Evolutionary conservation across 768 basidiomycete species (phyloP).

Genomic region (Gymnopilus junonius): DNA sequence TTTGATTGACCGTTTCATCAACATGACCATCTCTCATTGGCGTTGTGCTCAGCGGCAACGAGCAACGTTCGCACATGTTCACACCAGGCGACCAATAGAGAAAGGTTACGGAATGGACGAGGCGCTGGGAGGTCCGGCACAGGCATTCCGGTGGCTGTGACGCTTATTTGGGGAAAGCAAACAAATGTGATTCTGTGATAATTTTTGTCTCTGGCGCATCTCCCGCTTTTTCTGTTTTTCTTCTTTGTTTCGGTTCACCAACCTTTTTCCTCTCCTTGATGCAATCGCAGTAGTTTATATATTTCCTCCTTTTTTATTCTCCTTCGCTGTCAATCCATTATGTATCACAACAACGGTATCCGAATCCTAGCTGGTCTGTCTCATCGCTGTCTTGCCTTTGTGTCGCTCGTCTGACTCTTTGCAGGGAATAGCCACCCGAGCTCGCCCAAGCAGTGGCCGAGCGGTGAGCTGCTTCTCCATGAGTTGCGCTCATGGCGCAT

Average conservation of each 20-base stretch:
- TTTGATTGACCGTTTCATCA: constrained; percentile 3
- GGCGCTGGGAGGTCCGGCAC: neutral
- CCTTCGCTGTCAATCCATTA: constrained; percentile 29
- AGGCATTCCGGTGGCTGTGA: constrained; percentile 46
- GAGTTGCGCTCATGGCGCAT: constrained; percentile 46
- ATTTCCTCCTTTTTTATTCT: constrained; percentile 23
- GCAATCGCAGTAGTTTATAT: constrained; percentile 40
- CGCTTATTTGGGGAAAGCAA: constrained; percentile 42
- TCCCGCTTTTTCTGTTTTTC: constrained; percentile 15
- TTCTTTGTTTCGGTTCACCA: constrained; percentile 45
- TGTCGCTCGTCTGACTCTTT: constrained; percentile 4
- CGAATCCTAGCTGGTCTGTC: constrained; percentile 72
- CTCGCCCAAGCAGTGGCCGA: constrained; percentile 95
- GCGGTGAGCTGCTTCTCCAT: constrained; percentile 80
- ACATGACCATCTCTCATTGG: neutral
- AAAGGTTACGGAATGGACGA: neutral
- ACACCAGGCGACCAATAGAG: constrained; percentile 17
- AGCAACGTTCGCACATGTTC: constrained; percentile 12
- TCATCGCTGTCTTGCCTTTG: neutral
- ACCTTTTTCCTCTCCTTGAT: constrained; percentile 27
- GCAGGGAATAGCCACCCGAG: constrained; percentile 96
- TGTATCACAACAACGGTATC: constrained; percentile 86
- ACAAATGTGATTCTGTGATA: constrained; percentile 37
- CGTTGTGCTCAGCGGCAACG: constrained; percentile 3
- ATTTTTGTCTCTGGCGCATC: constrained; percentile 29